phyloP scores from a whole-genome alignment of 2,329 filamentous ascomycete species.

The Paraconiothyrium sp. region DNA sequence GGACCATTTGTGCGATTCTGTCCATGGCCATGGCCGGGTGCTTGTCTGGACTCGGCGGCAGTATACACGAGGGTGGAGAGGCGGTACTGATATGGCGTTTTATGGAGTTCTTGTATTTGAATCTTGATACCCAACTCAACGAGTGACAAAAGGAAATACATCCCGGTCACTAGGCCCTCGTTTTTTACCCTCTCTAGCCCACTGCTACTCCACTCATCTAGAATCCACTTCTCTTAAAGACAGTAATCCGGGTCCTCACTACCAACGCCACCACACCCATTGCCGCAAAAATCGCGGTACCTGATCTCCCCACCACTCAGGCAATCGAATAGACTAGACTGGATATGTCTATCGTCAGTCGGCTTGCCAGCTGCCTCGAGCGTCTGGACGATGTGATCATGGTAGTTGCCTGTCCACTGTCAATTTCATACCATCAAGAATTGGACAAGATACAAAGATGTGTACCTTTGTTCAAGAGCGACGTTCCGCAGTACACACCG shows the following conservation, averaged over 20 bases:
- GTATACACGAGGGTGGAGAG: too few relatives aligned
- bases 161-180: too few relatives aligned
- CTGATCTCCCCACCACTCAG: constrained; percentile 1
- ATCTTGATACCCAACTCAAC: too few relatives aligned
- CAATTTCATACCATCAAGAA: not conserved
- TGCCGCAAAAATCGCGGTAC: not conserved
- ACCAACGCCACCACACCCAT: not conserved
- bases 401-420: not conserved
- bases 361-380: not conserved
- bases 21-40: too few relatives aligned
- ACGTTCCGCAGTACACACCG: constrained; percentile 1
- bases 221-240: not conserved
- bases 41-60: too few relatives aligned
- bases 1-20: too few relatives aligned
- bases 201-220: not conserved
- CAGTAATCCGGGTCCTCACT: not conserved
- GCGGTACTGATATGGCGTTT: too few relatives aligned
- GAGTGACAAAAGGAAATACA: too few relatives aligned
- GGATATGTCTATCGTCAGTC: not conserved
- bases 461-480: not conserved
- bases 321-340: not conserved
- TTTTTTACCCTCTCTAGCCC: too few relatives aligned
- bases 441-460: not conserved
- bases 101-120: too few relatives aligned
- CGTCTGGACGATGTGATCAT: not conserved